Evolutionary conservation across 495 filamentous ascomycete genomes (phyloP).

Genomic region (Zalerion maritima): DNA sequence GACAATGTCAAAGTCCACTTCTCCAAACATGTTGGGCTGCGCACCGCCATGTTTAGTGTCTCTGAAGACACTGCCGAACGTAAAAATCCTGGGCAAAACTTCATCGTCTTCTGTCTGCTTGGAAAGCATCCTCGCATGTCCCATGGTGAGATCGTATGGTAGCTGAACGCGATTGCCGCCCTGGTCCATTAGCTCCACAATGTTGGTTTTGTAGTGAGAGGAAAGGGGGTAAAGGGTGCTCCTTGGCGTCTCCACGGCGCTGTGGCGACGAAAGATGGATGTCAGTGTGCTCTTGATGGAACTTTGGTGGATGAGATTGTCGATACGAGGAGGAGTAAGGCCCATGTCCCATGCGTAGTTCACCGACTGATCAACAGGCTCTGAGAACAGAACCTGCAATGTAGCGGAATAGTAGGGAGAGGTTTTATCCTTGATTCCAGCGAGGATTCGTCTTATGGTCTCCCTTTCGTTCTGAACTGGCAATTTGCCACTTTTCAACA

Average conservation of each 20-base stretch:
- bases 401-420: slow-evolving; percentile 87
- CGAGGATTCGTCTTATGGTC: slow-evolving; percentile 66
- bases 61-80: slow-evolving; percentile 81
- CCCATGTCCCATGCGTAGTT: slow-evolving; percentile 79
- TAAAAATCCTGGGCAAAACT: slow-evolving; percentile 60
- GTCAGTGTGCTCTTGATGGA: slow-evolving; percentile 63
- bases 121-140: slow-evolving; percentile 75
- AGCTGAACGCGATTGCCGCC: slow-evolving; percentile 77
- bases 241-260: slow-evolving; percentile 67
- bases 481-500: slow-evolving; percentile 75
- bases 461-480: slow-evolving; percentile 88
- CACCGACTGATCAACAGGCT: slow-evolving; percentile 55
- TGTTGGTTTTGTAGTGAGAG: slow-evolving; percentile 54
- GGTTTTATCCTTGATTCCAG: slow-evolving; percentile 61
- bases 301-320: slow-evolving; percentile 53
- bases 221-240: slow-evolving; percentile 70
- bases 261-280: slow-evolving; percentile 78
- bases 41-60: slow-evolving; percentile 55
- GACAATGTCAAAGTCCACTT: slow-evolving; percentile 92
- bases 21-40: slow-evolving; percentile 67
- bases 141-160: slow-evolving; percentile 82
- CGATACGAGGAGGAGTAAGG: slow-evolving; percentile 31
- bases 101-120: slow-evolving; percentile 42
- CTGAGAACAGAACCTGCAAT: slow-evolving; percentile 66
- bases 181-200: slow-evolving; percentile 64